A percentile compares a stretch with the other conserved stretches of the same genome.
These are phyloP conservation scores for Beauveria sp. DNA, from an alignment of 2,329 filamentous ascomycete genomes.

Conservation along the genomic window DNA sequence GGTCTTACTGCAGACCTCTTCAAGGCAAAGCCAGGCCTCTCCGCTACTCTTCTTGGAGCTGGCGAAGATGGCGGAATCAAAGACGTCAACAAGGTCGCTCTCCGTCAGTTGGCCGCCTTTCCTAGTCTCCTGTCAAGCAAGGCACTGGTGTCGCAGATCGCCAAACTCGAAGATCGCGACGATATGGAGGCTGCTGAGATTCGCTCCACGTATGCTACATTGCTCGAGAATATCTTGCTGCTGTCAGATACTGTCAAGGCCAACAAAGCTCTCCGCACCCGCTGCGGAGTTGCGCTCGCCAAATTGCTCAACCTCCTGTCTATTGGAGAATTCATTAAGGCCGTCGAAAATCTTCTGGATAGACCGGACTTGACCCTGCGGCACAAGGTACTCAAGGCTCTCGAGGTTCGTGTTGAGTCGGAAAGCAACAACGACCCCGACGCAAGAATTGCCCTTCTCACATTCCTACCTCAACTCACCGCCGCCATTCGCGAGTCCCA, in stretches of 20 bases:
- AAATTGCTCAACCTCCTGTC: conserved; percentile 79
- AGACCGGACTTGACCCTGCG: conserved; percentile 67
- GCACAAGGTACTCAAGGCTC: conserved; percentile 69
- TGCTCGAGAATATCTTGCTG: conserved; percentile 57
- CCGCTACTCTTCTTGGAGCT: conserved; percentile 60
- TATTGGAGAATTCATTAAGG: conserved; percentile 80
- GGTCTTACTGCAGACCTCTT: conserved; percentile 69
- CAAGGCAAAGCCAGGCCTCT: conserved; percentile 65
- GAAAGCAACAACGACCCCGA: conserved; percentile 61
- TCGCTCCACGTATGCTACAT: conserved; percentile 59
- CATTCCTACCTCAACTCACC: conserved; percentile 73
- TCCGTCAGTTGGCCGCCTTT: conserved; percentile 48
- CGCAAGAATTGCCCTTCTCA: conserved; percentile 64
- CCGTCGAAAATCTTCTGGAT: conserved; percentile 73
- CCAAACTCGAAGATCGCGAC: conserved; percentile 49
- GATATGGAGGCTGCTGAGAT: conserved; percentile 60
- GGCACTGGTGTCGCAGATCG: conserved; percentile 48
- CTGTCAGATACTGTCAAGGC: conserved; percentile 58
- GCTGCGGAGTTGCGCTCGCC: conserved; percentile 63
- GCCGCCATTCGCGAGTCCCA: conserved; percentile 65
- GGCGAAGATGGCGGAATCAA: conserved; percentile 39
- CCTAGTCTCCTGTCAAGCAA: conserved; percentile 51
- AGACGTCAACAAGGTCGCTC: conserved; percentile 43
- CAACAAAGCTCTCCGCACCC: conserved; percentile 46
- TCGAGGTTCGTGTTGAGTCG: conserved; percentile 70